Percentiles rank a stretch among this genome's conserved stretches.
phyloP scores from a whole-genome alignment of 108 stramenopile species.

The Cyclotella kingstonii region DNA sequence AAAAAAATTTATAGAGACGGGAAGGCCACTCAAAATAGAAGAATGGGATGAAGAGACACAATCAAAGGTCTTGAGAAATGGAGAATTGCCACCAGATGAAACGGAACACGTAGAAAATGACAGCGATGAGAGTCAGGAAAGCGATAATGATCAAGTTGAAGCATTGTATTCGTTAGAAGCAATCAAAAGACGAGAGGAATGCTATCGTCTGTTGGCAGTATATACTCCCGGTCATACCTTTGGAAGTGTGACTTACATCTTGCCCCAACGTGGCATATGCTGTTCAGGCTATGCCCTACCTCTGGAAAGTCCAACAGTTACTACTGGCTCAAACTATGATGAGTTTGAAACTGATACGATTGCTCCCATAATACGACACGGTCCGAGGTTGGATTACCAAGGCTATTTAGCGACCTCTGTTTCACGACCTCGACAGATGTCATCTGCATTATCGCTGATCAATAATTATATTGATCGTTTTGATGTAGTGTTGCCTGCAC shows the following conservation, averaged over 20 bases:
- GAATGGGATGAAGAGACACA: conserved; percentile 69
- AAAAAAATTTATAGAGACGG: conserved; percentile 60
- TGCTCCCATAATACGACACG: conserved; percentile 32
- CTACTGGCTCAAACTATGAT: conserved; percentile 18
- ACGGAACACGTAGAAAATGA: conserved; percentile 20
- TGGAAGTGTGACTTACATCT: conserved; percentile 77
- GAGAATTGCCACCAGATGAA: conserved; percentile 53
- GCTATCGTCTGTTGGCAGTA: conserved; percentile 66
- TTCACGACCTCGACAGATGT: conserved; percentile 66
- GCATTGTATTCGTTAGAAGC: conserved; percentile 57
- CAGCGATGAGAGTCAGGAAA: conserved; percentile 12
- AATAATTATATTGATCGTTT: conserved; percentile 69
- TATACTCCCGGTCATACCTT: conserved; percentile 84
- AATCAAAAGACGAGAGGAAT: conserved; percentile 67
- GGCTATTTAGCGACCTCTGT: conserved; percentile 82
- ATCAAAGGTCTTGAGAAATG: conserved; percentile 41
- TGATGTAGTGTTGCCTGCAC: conserved; percentile 60
- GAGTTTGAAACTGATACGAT: conserved; percentile 32
- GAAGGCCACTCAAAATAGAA: conserved; percentile 54
- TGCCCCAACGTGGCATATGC: conserved; percentile 65
- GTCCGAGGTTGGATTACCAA: conserved; percentile 70
- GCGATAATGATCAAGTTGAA: conserved; percentile 31
- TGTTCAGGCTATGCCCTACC: conserved; percentile 79
- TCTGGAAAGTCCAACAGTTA: conserved; percentile 45
- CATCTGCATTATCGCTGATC: conserved; percentile 64